phyloP scores from a whole-genome alignment of 768 basidiomycete species.

The Austroboletus festivus region DNA sequence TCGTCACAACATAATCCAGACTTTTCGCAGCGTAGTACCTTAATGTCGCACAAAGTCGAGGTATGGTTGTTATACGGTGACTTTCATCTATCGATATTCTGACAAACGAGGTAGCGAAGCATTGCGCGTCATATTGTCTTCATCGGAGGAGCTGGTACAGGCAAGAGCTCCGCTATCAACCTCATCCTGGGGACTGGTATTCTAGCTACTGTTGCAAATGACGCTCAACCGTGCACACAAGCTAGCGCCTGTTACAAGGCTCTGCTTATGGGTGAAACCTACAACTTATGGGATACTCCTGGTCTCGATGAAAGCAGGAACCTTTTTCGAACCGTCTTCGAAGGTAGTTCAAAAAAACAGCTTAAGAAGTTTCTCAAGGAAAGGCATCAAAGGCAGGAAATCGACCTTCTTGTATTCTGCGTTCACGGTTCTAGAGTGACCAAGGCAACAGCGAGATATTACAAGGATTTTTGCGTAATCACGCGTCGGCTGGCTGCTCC shows the following conservation, averaged over 20 bases:
- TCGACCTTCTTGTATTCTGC: constrained; percentile 40
- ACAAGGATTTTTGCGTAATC: constrained; percentile 32
- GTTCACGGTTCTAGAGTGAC: constrained; percentile 35
- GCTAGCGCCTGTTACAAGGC: neutral
- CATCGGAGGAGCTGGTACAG: constrained; percentile 22
- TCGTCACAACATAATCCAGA: too few relatives aligned
- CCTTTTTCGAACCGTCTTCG: constrained; percentile 9
- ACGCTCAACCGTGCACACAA: constrained; percentile 20
- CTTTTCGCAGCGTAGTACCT: too few relatives aligned
- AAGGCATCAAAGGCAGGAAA: constrained; percentile 22
- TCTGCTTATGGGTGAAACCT: constrained; percentile 2
- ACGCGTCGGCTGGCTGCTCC: constrained; percentile 38
- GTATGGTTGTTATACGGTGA: neutral
- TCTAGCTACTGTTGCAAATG: constrained; percentile 7
- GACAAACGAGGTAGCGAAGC: too few relatives aligned
- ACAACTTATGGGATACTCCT: constrained; percentile 35
- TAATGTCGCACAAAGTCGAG: constrained; percentile 10
- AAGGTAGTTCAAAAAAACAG: constrained; percentile 10
- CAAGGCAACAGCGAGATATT: constrained; percentile 28
- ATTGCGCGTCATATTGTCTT: constrained; percentile 18
- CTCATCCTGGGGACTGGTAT: constrained; percentile 12
- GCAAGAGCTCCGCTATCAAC: constrained; percentile 30
- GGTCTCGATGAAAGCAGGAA: constrained; percentile 33
- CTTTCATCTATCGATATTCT: neutral
- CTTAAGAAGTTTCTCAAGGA: constrained; percentile 21